These are phyloP conservation scores for Zasmidium cellare DNA, from an alignment of 2,329 filamentous ascomycete genomes.

Conservation along the genomic window DNA sequence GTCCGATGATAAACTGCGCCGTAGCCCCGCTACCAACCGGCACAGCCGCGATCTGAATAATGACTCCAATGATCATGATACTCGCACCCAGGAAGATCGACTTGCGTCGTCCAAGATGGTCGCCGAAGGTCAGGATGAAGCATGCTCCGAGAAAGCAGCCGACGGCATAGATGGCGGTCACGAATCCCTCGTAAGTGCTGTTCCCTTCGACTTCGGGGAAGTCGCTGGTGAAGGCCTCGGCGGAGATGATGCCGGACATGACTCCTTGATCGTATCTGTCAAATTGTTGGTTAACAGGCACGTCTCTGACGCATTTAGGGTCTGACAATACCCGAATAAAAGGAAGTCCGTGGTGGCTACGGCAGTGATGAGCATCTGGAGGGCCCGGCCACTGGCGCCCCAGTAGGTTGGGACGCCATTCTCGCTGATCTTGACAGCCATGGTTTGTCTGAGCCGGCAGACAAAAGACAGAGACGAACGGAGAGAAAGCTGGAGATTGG, in stretches of 20 bases:
- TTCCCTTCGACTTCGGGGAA: slow-evolving; percentile 43
- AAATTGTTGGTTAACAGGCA: too few species aligned
- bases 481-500: neutral
- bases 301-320: too few species aligned
- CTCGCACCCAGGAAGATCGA: slow-evolving; percentile 43
- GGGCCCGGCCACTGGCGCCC: slow-evolving; percentile 16
- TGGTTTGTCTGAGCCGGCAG: slow-evolving; percentile 7
- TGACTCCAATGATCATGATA: slow-evolving; percentile 45
- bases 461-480: neutral
- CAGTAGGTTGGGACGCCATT: slow-evolving; percentile 25
- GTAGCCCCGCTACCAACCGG: slow-evolving; percentile 35
- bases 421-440: slow-evolving; percentile 17
- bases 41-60: slow-evolving; percentile 40
- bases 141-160: slow-evolving; percentile 47
- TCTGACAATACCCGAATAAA: too few species aligned
- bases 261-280: slow-evolving; percentile 30
- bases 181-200: slow-evolving; percentile 48
- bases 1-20: slow-evolving; percentile 55
- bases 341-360: slow-evolving; percentile 19
- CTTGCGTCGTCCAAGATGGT: slow-evolving; percentile 43
- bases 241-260: slow-evolving; percentile 44
- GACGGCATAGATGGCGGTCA: slow-evolving; percentile 55
- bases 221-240: slow-evolving; percentile 34
- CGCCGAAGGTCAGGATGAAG: slow-evolving; percentile 40
- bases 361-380: slow-evolving; percentile 20